Evolutionary conservation across 805 yeast species (phyloP).

Genomic region (Trichomonascus vanleenenianus): DNA sequence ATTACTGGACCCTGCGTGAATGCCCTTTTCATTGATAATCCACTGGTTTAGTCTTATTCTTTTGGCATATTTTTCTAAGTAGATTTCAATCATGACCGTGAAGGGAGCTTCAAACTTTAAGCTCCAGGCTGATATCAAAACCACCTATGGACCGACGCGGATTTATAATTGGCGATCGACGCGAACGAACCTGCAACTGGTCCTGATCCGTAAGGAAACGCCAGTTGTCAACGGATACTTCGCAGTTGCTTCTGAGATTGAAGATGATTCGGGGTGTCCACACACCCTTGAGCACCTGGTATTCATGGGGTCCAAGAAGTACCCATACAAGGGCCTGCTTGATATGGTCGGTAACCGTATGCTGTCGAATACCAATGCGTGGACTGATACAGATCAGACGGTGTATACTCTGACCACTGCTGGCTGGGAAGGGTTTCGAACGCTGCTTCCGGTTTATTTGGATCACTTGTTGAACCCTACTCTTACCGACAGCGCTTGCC

Average conservation of each 20-base stretch:
- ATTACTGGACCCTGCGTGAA: too few species aligned
- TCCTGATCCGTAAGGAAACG: conserved; percentile 67
- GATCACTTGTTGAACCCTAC: conserved; percentile 86
- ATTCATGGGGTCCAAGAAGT: conserved; percentile 86
- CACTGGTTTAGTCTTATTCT: too few species aligned
- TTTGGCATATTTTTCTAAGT: neutral
- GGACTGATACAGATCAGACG: conserved; percentile 95
- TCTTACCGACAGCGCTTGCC: conserved; percentile 79
- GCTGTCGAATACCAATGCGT: conserved; percentile 85
- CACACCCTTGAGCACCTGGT: conserved; percentile 92
- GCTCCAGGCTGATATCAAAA: neutral
- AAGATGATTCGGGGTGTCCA: conserved; percentile 84
- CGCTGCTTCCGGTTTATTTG: conserved; percentile 76
- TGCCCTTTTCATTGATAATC: too few species aligned
- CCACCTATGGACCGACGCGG: neutral
- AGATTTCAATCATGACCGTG: neutral
- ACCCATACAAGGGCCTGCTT: conserved; percentile 85
- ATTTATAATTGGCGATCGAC: conserved; percentile 59
- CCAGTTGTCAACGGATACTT: conserved; percentile 89
- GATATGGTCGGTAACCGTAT: conserved; percentile 81
- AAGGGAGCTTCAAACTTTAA: neutral
- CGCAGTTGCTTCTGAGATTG: conserved; percentile 90
- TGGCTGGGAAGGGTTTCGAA: conserved; percentile 91
- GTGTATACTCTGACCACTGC: conserved; percentile 88
- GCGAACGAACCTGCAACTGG: conserved; percentile 76